Conservation (phyloP, 306 rosid species). For the Vigna trinervia region DNA sequence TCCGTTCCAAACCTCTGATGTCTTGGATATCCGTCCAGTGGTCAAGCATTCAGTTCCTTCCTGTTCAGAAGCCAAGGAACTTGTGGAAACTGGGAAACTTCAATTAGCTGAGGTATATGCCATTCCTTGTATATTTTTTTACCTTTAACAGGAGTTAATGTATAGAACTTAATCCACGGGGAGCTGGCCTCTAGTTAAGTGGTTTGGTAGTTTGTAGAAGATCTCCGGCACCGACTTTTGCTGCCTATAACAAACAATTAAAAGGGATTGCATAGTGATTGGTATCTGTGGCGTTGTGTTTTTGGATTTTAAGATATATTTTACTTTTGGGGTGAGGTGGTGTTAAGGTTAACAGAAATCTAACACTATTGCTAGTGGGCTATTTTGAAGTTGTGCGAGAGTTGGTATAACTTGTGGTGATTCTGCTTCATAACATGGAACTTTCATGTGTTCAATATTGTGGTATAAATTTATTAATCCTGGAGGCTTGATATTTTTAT, state of each 20-base stretch:
- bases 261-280: not conserved
- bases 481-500: not conserved
- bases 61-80: conserved; percentile 97
- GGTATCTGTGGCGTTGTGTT: not conserved
- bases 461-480: not conserved
- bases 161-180: not conserved
- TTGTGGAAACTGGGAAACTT: conserved; percentile 94
- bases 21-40: conserved; percentile 87
- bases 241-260: not conserved
- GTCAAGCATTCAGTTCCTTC: conserved; percentile 95
- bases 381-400: conserved; percentile 16
- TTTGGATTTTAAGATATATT: not conserved
- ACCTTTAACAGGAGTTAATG: not conserved
- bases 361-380: not conserved
- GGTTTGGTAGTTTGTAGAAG: conserved; percentile 24
- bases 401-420: not conserved
- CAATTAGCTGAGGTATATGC: conserved; percentile 90
- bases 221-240: not conserved
- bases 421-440: not conserved
- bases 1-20: conserved; percentile 86
- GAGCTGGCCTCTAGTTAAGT: conserved; percentile 4
- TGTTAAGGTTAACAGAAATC: not conserved
- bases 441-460: conserved; percentile 11
- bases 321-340: conserved; percentile 13
- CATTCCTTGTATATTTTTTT: conserved; percentile 4